phyloP scores from a whole-genome alignment of 352 stramenopile genomes.

The Phytophthora tentaculata region DNA sequence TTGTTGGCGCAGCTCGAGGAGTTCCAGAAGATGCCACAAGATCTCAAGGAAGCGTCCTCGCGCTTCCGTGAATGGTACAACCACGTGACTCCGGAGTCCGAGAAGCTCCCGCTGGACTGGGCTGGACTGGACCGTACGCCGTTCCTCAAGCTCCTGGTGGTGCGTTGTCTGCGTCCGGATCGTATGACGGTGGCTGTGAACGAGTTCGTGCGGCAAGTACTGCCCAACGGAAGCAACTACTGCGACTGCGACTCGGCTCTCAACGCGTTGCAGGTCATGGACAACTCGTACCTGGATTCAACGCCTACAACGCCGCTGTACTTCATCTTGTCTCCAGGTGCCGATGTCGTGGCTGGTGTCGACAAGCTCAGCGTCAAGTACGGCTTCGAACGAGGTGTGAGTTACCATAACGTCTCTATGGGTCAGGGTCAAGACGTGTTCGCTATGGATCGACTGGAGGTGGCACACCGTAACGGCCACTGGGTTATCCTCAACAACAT shows the following conservation, averaged over 20 bases:
- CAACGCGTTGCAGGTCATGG: constrained; percentile 96
- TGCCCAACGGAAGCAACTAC: constrained; percentile 95
- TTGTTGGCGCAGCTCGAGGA: constrained; percentile 94
- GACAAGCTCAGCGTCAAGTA: constrained; percentile 96
- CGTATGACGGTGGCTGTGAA: constrained; percentile 95
- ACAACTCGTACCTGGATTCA: constrained; percentile 94
- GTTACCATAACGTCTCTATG: constrained; percentile 98
- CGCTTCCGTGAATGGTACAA: constrained; percentile 99
- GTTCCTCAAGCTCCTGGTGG: constrained; percentile 97
- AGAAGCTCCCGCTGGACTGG: constrained; percentile 98
- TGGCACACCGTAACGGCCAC: constrained; percentile 95
- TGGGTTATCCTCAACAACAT: constrained; percentile 99
- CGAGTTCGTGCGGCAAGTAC: constrained; percentile 94
- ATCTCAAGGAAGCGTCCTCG: constrained; percentile 95
- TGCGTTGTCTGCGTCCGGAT: constrained; percentile 94
- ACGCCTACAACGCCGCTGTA: constrained; percentile 96
- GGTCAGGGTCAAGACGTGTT: constrained; percentile 97
- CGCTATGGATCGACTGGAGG: constrained; percentile 95
- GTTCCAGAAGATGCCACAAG: constrained; percentile 96
- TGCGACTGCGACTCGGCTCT: constrained; percentile 97
- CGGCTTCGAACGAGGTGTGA: constrained; percentile 95
- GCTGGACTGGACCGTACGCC: constrained; percentile 94
- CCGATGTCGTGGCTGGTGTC: constrained; percentile 95
- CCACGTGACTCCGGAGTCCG: constrained; percentile 93
- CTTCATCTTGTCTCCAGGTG: constrained; percentile 96